Evolutionary conservation across 306 rosid genomes (phyloP), one percentile per base, ranked within the genome.

Genomic region (Trifolium subterraneum): DNA sequence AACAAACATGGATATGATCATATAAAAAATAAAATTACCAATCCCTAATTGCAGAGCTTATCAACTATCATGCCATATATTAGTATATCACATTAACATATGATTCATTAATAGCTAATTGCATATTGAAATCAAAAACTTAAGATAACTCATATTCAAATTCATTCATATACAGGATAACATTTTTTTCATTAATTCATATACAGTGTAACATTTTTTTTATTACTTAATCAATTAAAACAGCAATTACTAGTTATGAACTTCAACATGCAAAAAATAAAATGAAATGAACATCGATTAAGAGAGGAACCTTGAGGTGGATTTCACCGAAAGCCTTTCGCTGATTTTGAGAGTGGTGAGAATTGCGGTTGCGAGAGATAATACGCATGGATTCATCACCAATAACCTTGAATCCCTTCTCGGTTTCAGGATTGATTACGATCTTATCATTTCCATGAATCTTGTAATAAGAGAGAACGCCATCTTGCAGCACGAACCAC

Each of bases 371-470:
- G 50, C 96, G 81, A 19, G 90, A 76, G 50, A 93, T 87, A 50
- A 86, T 81, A 41, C 96, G 83, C 73, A 67, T 60, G 47, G 97
- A 93, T 36, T 85, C 93, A 25, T 93, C 97, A 39, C 98, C 98
- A 63, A 93, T 93, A 55, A 93, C 84, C 78, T 87, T 93, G 6
- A 87, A 93, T 5, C 97, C 96, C 68, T 91, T 91, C 89, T 89
- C 98, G 2, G 98, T 93, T 82, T 91, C 97, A 7, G 62, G 64
- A 72, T 80, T 93, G 41, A 93, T 92, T 16, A 88, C 36, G 74
- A 93, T 91, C 86, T 77, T 89, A 60, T 91, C 93, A 9, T 89
- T 92, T 3, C 98, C 98, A 61, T 93, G 97, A 84, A 91, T 93
- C 86, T 93, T 93, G 55, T 86, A 93, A 68, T 93, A 93, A 3